Base-by-base conservation (phyloP, 2,329 filamentous ascomycete species). In the Sclerotinia nivalis region DNA sequence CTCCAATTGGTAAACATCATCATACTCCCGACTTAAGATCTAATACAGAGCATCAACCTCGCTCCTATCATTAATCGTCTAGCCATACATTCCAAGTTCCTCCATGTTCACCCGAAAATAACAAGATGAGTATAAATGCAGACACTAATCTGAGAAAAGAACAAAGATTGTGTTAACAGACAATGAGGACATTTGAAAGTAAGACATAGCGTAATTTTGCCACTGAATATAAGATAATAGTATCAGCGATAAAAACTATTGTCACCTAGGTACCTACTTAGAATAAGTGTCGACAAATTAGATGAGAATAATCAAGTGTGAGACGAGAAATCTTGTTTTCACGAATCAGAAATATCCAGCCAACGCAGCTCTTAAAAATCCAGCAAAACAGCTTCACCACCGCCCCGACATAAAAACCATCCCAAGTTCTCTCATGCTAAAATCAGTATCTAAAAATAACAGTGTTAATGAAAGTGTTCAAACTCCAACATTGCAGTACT, bases 361-460 rank as follows among this genome's bases (percentile, higher is more conserved):
- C 34, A 8, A 5, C 8, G 12, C 40, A 8, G 4, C 4, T 43
- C 56, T 43, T 9, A 15, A 25, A 58, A 58, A 40, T n/a, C 10
- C 28, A 37, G 20, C 28, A 5, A 40, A 40, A 40, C 2, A 0
- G 9, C 10, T 28, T 2, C 9, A 5, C 0, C 5, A 12, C 15
- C 15, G 28, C 7, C 6, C 49, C 13, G 9, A 50, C 2, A 25
- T 12, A 8, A 8, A 47, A 5, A 8, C 2, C 18, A 61, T n/a
- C 6, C 4, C 2, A 31, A 22, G 1, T 31, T 31, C n/a, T 7
- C 20, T 12, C 10, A 2, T 15, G 8, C 9, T 2, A 12, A 34
- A 18, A 40, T 0, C 4, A 15, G 12, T 28, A 6, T 0, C 7
- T 10, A 0, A 5, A 28, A 9, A 25, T 4, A 1, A 28, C 0